Conservation (phyloP, 2,329 filamentous ascomycete genomes). For the Plenodomus lindquistii region DNA sequence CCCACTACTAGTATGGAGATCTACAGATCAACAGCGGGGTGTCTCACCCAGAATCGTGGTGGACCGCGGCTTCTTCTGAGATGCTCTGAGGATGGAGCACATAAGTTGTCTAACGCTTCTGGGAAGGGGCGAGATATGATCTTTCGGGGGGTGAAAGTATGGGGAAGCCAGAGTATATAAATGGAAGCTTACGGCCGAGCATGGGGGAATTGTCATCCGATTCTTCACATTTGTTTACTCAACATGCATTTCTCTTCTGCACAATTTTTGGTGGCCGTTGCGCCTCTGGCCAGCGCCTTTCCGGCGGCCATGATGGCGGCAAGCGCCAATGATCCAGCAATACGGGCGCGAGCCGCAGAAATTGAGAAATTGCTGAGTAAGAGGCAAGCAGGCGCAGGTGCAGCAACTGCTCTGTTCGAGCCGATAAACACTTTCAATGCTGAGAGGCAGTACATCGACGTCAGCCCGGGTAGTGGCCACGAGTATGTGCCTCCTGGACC, state of each 20-base stretch:
- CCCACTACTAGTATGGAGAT: neutral
- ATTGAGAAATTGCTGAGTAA: constrained; percentile 11
- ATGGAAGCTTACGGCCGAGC: neutral
- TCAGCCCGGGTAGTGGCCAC: constrained; percentile 23
- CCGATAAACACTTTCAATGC: constrained; percentile 26
- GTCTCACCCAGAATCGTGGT: neutral
- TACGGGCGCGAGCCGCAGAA: constrained; percentile 22
- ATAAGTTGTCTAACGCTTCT: neutral
- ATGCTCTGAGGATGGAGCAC: neutral
- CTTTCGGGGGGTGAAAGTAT: neutral
- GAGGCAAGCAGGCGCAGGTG: constrained; percentile 21
- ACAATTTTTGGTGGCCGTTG: constrained; percentile 11
- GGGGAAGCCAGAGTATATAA: neutral
- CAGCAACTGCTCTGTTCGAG: constrained; percentile 25
- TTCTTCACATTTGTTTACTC: neutral
- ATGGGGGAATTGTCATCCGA: neutral
- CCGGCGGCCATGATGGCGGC: constrained; percentile 26
- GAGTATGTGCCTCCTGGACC: constrained; percentile 29
- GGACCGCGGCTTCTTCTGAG: constrained; percentile 3
- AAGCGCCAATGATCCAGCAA: constrained; percentile 19
- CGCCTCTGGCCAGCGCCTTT: constrained; percentile 20
- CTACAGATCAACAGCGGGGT: constrained; percentile 13
- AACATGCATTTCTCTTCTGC: constrained; percentile 20
- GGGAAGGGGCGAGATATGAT: neutral
- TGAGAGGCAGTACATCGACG: constrained; percentile 19